Evolutionary conservation across 306 rosid species (phyloP), one percentile per base, ranked within the genome.

Genomic region (Bauhinia variegata): DNA sequence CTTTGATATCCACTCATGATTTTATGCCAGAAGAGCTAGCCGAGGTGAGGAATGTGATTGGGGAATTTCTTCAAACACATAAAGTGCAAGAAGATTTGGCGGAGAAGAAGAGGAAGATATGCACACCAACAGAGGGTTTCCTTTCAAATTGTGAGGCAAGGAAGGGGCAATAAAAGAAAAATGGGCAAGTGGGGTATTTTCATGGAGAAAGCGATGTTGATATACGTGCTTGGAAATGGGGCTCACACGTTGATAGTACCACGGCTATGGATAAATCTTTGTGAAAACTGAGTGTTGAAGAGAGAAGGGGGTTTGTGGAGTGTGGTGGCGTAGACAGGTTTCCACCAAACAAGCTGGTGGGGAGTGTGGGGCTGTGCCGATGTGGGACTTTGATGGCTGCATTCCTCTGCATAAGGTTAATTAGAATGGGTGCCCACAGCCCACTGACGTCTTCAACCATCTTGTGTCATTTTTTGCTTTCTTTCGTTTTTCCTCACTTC

Each of bases 271-370:
- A 12, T 19, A 53, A 43, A 44, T 62, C 39, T 62, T 13, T n/a
- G 48, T 44, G 68, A 62, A 62, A 62, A 46, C 4, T 6, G 23
- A 12, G 70, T 64, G 63, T 16, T 47, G 11, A 57, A n/a, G 11
- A 32, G 16, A 31, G 47, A n/a, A 36, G 5, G 41, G 41, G 18
- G 63, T 44, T 16, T 44, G 53, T n/a, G n/a, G n/a, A n/a, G n/a
- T n/a, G n/a, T 44, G 70, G 76, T 56, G 68, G 60, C 9, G 54
- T 18, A 54, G 85, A 73, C 77, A 67, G 39, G 34, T 71, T 44
- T 72, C 89, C 84, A 78, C 83, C 79, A 76, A 76, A 78, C 88
- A 88, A 70, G 74, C 34, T 32, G 33, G 80, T 68, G 73, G 69
- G n/a, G 70, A 38, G 74, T 48, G 79, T 63, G 64, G 53, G 53